Evolutionary conservation across 805 yeast species (phyloP).

Genomic region (Lipomyces oligophaga): DNA sequence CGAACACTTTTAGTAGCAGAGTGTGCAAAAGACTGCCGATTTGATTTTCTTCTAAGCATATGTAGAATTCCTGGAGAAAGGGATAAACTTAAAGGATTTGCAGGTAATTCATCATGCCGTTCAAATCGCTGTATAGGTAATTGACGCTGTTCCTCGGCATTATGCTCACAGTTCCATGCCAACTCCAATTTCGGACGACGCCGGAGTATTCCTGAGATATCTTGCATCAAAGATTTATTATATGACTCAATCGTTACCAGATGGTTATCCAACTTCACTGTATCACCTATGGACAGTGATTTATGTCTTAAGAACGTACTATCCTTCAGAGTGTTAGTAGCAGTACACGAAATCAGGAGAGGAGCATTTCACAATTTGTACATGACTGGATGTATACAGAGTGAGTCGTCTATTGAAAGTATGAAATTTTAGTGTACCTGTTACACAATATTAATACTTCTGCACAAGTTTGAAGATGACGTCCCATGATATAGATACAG

Average conservation of each 20-base stretch:
- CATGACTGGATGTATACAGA: slow-evolving; percentile 34
- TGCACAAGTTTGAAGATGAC: too few species aligned
- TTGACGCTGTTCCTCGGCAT: too few species aligned
- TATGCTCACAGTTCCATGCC: too few species aligned
- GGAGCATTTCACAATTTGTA: slow-evolving; percentile 25
- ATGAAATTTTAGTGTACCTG: slow-evolving; percentile 30
- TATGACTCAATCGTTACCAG: slow-evolving; percentile 33
- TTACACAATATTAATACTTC: neutral
- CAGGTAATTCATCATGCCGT: too few species aligned
- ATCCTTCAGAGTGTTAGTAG: slow-evolving; percentile 6
- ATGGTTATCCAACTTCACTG: slow-evolving; percentile 31
- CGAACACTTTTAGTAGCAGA: too few species aligned
- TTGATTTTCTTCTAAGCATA: too few species aligned
- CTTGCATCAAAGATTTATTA: slow-evolving; percentile 7
- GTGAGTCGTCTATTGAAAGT: slow-evolving; percentile 31
- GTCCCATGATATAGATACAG: neutral
- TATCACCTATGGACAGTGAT: slow-evolving; percentile 27
- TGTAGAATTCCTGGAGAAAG: too few species aligned
- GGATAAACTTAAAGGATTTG: too few species aligned
- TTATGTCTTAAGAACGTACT: slow-evolving; percentile 17
- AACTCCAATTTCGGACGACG: too few species aligned
- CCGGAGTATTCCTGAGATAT: slow-evolving; percentile 7
- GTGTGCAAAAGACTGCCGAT: too few species aligned
- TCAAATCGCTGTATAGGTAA: too few species aligned
- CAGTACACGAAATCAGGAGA: slow-evolving; percentile 1